Conservation (phyloP, 192 early-diverging fungal genomes). For the Rhizophagus clarus region DNA sequence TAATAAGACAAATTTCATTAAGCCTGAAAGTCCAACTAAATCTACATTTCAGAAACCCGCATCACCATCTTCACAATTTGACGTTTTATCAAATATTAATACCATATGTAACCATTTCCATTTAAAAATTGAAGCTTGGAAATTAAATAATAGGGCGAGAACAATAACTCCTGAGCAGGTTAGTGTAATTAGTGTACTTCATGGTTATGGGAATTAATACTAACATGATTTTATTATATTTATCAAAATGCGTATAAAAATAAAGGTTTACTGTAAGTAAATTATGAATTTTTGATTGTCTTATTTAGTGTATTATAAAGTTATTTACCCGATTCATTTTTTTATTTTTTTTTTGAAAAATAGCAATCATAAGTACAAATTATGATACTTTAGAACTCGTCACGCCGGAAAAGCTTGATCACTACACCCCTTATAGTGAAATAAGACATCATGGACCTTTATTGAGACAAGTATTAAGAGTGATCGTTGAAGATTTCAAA, state of each 20-base stretch:
- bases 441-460: conserved; percentile 18
- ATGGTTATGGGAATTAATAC: background rate
- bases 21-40: background rate
- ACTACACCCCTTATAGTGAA: conserved; percentile 16
- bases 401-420: background rate
- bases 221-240: background rate
- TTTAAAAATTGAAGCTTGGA: conserved; percentile 27
- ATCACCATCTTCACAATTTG: background rate
- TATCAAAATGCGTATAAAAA: background rate
- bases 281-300: background rate
- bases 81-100: conserved; percentile 17
- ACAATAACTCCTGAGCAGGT: conserved; percentile 17
- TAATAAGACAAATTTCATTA: conserved; percentile 2
- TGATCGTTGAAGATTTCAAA: conserved; percentile 27
- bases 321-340: background rate
- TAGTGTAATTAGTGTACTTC: background rate
- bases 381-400: conserved; percentile 10
- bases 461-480: conserved; percentile 20
- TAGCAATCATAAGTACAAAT: conserved; percentile 26
- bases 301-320: background rate
- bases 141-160: background rate
- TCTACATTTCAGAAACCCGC: background rate
- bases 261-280: background rate
- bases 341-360: background rate
- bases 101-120: conserved; percentile 21